Base-by-base conservation (phyloP, 2,329 filamentous ascomycete genomes). In the Pestalotiopsis sp. region DNA sequence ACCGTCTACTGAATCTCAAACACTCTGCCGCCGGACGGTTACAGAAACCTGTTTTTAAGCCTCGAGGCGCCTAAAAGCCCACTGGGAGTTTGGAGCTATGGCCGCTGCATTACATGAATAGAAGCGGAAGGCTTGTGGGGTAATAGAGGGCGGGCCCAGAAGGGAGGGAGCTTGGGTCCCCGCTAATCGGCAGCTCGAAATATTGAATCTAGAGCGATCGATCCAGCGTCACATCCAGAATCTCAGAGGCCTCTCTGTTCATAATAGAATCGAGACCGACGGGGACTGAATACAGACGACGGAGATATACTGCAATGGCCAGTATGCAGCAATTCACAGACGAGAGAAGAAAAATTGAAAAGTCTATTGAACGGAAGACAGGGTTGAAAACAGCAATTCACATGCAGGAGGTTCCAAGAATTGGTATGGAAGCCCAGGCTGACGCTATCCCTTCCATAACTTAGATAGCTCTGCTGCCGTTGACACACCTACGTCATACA, bases 401-500 rank as follows among this genome's bases (percentile, higher is more conserved):
- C 57, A 27, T 59, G 23, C 57, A 36, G n/a, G 31, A 64, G 14
- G 36, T 64, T 45, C 61, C 61, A 66, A 66, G 63, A 38, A 66
- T 66, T 39, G 11, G 57, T 59, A 52, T n/a, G 12, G 27, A 6
- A 59, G 31, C 25, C 13, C 13, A 14, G 52, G 23, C n/a, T 57
- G 23, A 45, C 63, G 63, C 63, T 66, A 66, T 66, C 23, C 45
- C 39, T 58, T 31, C n/a, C 25, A 20, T 66, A 20, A 38, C 41
- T 45, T 66, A 14, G 23, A 31, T 38, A 36, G 63, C 36, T 66
- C 20, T 41, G 31, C 14, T 23, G 13, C 64, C 23, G 31, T 59
- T 27, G 63, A 61, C 49, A 69, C 69, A 71, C 68, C 68, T 71
- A 71, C 70, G 70, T 71, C 70, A 71, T 71, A 71, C 68, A 71